A percentile compares a stretch with the other conserved stretches of the same genome.
phyloP scores from a whole-genome alignment of 257 asterid genomes.

The Salvia miltiorrhiza region DNA sequence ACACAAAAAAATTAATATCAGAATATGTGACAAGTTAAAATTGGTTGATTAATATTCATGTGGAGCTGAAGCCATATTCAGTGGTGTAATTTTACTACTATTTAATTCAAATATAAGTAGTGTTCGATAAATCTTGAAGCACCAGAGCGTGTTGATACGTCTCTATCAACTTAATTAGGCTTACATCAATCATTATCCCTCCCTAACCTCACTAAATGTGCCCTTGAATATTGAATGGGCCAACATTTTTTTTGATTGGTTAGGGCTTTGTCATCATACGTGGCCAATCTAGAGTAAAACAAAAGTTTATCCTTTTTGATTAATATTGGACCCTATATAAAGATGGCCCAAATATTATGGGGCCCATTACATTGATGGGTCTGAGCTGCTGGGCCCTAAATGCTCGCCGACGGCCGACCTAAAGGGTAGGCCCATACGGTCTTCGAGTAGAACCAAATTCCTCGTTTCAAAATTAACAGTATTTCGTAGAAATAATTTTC shows the following conservation, averaged over 20 bases:
- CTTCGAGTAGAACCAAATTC: too few species aligned
- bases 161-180: not conserved
- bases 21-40: too few species aligned
- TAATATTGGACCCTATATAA: not conserved
- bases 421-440: not conserved
- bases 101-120: too few species aligned
- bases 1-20: too few species aligned
- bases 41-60: too few species aligned
- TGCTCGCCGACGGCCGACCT: not conserved
- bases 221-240: not conserved
- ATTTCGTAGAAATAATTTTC: too few species aligned
- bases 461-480: too few species aligned
- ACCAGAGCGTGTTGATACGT: too few species aligned
- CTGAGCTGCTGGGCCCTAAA: not conserved
- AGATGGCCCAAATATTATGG: not conserved
- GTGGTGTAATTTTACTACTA: too few species aligned
- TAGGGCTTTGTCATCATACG: slow-evolving; percentile 1
- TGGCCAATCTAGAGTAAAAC: not conserved
- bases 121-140: too few species aligned
- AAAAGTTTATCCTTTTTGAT: not conserved
- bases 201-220: not conserved
- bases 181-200: not conserved
- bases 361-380: not conserved
- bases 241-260: not conserved
- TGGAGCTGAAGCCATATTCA: too few species aligned